These are phyloP conservation scores for Achaetomiella virescens DNA, from an alignment of 495 filamentous ascomycete species.

Conservation along the genomic window DNA sequence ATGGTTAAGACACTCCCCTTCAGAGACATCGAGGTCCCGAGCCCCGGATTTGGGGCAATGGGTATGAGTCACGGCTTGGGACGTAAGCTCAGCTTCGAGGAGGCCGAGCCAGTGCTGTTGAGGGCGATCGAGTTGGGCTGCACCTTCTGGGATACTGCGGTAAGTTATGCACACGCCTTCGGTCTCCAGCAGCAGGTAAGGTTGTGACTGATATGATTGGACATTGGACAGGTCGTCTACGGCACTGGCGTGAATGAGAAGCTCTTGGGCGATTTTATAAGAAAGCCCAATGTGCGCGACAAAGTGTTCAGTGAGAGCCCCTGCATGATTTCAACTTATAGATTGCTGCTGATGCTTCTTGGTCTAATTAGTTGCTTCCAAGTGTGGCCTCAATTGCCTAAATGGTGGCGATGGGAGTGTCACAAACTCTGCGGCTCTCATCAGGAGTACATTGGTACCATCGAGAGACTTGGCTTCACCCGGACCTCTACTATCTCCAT, in stretches of 20 bases:
- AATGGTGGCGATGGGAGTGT: not conserved
- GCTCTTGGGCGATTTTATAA: not conserved
- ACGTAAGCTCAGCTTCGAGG: not conserved
- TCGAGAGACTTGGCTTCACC: constrained; percentile 12
- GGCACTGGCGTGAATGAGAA: not conserved
- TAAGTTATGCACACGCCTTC: not conserved
- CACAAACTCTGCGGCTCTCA: not conserved
- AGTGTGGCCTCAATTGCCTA: not conserved
- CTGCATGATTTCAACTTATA: not conserved
- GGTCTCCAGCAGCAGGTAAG: not conserved
- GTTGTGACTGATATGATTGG: not conserved
- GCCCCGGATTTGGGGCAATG: not conserved
- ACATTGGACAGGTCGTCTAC: not conserved
- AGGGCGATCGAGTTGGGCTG: not conserved
- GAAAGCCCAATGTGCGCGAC: not conserved
- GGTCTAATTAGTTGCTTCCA: not conserved
- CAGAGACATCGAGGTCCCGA: not conserved
- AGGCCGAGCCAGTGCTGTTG: not conserved
- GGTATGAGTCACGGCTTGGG: not conserved
- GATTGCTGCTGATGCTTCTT: not conserved
- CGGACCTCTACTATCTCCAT: constrained; percentile 31
- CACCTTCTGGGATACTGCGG: not conserved
- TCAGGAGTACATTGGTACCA: not conserved
- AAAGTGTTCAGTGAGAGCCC: not conserved
- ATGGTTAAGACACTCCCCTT: not conserved